Conservation (phyloP, 1,284 basidiomycete species). For the Pseudozyma sp. region DNA sequence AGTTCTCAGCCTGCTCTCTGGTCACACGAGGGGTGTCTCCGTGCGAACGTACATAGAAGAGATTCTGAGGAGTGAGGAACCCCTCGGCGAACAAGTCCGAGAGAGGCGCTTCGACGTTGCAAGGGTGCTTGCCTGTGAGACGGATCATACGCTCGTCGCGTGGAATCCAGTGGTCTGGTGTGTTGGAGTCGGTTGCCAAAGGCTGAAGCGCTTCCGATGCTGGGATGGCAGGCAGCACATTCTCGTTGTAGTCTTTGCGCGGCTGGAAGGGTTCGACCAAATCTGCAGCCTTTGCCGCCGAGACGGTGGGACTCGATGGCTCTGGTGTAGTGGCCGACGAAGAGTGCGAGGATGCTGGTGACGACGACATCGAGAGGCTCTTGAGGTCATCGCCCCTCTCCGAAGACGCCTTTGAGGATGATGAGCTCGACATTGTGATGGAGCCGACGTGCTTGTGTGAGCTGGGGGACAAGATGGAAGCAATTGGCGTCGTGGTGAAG, state of each 20-base stretch:
- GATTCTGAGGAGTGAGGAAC: constrained; percentile 76
- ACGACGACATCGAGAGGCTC: constrained; percentile 20
- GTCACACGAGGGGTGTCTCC: constrained; percentile 75
- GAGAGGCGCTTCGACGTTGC: constrained; percentile 75
- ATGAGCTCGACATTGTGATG: constrained; percentile 20
- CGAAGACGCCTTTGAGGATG: constrained; percentile 36
- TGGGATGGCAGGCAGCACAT: constrained; percentile 46
- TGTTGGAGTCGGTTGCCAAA: constrained; percentile 52
- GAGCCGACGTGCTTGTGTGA: neutral
- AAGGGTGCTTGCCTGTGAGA: constrained; percentile 72
- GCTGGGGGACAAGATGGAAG: neutral
- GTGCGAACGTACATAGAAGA: constrained; percentile 79
- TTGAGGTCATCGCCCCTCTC: constrained; percentile 16
- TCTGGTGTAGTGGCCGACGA: constrained; percentile 41
- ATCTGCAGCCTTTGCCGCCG: constrained; percentile 2
- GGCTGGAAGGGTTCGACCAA: constrained; percentile 23
- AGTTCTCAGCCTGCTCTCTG: constrained; percentile 70
- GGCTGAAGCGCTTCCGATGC: constrained; percentile 37
- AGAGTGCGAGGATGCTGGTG: constrained; percentile 17
- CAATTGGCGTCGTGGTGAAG: neutral
- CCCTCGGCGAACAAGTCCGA: constrained; percentile 73
- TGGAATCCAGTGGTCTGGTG: constrained; percentile 61
- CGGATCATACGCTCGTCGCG: constrained; percentile 59
- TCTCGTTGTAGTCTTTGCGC: constrained; percentile 31
- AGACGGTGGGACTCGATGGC: constrained; percentile 30